Percentiles rank a stretch among this genome's conserved stretches.
These are phyloP conservation scores for Clonostachys sp. DNA, from an alignment of 2,329 filamentous ascomycete species.

Conservation along the genomic window DNA sequence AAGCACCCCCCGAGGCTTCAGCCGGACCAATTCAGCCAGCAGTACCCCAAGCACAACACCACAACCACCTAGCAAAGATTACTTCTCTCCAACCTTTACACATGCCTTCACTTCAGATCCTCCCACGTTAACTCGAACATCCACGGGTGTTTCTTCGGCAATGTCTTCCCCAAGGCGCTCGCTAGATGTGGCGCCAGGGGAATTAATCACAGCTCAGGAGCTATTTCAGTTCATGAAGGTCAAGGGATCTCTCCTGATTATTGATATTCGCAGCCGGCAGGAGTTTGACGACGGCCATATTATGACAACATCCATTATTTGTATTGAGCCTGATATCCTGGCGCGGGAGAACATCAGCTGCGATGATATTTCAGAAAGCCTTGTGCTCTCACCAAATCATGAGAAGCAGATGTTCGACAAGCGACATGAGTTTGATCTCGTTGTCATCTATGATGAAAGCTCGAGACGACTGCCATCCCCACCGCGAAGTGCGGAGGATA, in stretches of 20 bases:
- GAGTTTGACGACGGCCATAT: slow-evolving; percentile 89
- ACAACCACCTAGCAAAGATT: slow-evolving; percentile 21
- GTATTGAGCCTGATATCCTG: slow-evolving; percentile 76
- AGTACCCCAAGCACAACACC: slow-evolving; percentile 12
- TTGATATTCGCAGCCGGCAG: slow-evolving; percentile 78
- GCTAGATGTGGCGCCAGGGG: slow-evolving; percentile 46
- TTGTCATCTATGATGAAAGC: slow-evolving; percentile 85
- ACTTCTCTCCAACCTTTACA: slow-evolving; percentile 26
- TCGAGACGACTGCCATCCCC: slow-evolving; percentile 43
- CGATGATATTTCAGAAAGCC: slow-evolving; percentile 58
- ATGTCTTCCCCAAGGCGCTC: slow-evolving; percentile 1
- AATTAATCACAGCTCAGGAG: slow-evolving; percentile 62
- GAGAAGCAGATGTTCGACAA: slow-evolving; percentile 72
- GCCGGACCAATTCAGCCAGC: slow-evolving; percentile 42
- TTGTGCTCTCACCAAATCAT: slow-evolving; percentile 66
- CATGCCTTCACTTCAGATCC: slow-evolving; percentile 7
- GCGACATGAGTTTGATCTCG: slow-evolving; percentile 73
- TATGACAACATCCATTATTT: slow-evolving; percentile 77
- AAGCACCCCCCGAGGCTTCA: slow-evolving; percentile 59
- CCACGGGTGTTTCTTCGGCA: slow-evolving; percentile 1
- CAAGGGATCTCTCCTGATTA: slow-evolving; percentile 64
- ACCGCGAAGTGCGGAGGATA: slow-evolving; percentile 31
- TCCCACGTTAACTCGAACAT: neutral
- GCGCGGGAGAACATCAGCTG: slow-evolving; percentile 64
- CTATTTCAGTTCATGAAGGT: slow-evolving; percentile 65